These are phyloP conservation scores for Xylariales sp. DNA, from an alignment of 2,329 filamentous ascomycete genomes.

Conservation along the genomic window DNA sequence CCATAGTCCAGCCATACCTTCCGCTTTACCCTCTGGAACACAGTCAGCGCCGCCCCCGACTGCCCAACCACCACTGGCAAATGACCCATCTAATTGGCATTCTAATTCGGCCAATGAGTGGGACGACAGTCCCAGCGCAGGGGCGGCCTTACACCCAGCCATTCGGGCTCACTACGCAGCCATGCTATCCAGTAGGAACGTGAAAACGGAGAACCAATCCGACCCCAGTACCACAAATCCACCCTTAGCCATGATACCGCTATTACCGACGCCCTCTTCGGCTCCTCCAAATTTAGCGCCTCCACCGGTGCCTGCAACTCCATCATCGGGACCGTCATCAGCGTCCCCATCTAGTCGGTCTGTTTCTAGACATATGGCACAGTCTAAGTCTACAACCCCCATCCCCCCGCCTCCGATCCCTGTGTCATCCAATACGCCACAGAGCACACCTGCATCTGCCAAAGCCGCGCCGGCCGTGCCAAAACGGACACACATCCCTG, in stretches of 20 bases:
- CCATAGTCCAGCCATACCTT: constrained; percentile 10
- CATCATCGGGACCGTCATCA: constrained; percentile 16
- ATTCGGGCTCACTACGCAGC: constrained; percentile 49
- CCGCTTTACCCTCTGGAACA: not conserved
- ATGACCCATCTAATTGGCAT: constrained; percentile 21
- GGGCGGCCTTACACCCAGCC: constrained; percentile 47
- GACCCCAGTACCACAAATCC: constrained; percentile 17
- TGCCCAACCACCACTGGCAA: constrained; percentile 15
- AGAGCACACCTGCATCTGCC: constrained; percentile 11
- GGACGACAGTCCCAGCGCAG: constrained; percentile 32
- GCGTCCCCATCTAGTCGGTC: constrained; percentile 19
- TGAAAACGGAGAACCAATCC: constrained; percentile 31
- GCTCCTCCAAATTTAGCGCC: constrained; percentile 1
- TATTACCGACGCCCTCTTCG: constrained; percentile 10
- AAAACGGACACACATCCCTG: constrained; percentile 48
- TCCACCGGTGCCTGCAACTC: constrained; percentile 12
- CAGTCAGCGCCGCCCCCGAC: constrained; percentile 27
- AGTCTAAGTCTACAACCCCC: constrained; percentile 33
- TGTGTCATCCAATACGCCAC: constrained; percentile 10
- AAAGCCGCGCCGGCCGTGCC: constrained; percentile 30
- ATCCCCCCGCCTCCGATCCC: constrained; percentile 32
- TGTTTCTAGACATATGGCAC: constrained; percentile 11
- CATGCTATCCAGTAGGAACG: constrained; percentile 45
- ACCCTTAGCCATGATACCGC: constrained; percentile 22
- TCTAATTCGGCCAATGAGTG: constrained; percentile 30